Percentiles rank a stretch among this genome's conserved stretches.
phyloP scores from a whole-genome alignment of 345 rosid genomes.

The Populus alba region DNA sequence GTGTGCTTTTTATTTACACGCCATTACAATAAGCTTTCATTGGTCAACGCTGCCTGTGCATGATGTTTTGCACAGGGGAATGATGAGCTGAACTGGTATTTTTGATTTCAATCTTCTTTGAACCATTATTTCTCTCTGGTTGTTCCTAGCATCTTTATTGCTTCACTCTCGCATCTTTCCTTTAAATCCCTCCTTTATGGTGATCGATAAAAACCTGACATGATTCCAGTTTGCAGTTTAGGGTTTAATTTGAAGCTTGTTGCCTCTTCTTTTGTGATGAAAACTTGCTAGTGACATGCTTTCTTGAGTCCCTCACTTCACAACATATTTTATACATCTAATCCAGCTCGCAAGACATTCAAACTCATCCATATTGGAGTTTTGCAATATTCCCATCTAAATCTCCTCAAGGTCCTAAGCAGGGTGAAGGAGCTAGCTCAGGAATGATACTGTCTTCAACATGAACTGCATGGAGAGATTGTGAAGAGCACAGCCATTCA shows the following conservation, averaged over 20 bases:
- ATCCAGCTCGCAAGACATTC: no score
- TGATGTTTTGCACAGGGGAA: not conserved
- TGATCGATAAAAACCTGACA: not conserved
- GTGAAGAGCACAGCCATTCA: not conserved
- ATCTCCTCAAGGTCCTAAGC: no score
- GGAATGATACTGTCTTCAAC: not conserved
- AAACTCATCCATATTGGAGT: no score
- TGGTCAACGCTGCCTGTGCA: not conserved
- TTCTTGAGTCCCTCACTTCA: not conserved
- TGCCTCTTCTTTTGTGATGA: not conserved
- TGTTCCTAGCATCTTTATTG: no score
- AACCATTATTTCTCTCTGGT: not conserved
- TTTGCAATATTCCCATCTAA: no score
- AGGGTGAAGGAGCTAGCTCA: not conserved
- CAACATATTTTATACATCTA: no score
- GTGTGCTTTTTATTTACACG: not conserved
- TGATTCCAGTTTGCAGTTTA: not conserved
- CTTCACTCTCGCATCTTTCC: not conserved
- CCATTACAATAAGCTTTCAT: not conserved
- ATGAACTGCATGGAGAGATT: not conserved
- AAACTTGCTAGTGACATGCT: not conserved
- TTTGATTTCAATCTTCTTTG: not conserved
- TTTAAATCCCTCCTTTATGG: no score
- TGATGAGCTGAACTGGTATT: not conserved
- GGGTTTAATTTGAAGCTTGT: not conserved